Evolutionary conservation across 139 green algal genomes (phyloP), one percentile per base, ranked within the genome.

Genomic region (Coelastrella sp.): DNA sequence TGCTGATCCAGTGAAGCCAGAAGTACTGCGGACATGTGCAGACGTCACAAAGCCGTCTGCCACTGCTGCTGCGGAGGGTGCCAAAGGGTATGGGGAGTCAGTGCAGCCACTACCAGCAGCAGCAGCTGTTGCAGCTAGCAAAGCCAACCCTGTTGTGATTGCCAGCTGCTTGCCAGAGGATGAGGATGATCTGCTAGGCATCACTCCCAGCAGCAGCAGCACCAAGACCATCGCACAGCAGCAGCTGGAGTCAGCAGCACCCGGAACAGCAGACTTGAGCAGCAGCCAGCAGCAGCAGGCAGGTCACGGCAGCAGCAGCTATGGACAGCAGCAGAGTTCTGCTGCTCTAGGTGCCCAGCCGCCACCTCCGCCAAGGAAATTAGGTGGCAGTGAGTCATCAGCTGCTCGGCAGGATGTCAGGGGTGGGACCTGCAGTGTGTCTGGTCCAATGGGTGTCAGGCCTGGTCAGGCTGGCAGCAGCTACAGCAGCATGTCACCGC

Each of bases 121-220:
- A 57, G 22, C 19, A 57, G 27, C 27, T 63, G 82, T 72, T 17
- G 14, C 63, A 49, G 63, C 63, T 49, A 6, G 10, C 63, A 78
- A 78, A 27, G 66, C 66, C 7, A 81, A 57, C 68, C 66, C 84
- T 82, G 82, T 78, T 25, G 84, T 81, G 20, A 66, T 88, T 57
- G 84, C 84, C 7, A 88, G 68, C 84, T 88, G 84, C 24, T 57
- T 88, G 49, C 84, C 84, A 17, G 84, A 88, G 56, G 84, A 88
- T 72, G 84, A 88, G 20, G 84, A 88, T 14, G 84, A 88, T 24
- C 68, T 88, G 84, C 20, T 88, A 3, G 84, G 84, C 63, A 87
- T 87, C 59, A 87, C 82, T 17, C 82, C 82, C n/a, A 87, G 82
- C 63, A 87, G 27, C 63, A 87, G 56, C 81, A 75, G 81, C 81